Percentiles rank a stretch among this genome's conserved stretches.
These are phyloP conservation scores for Russula compacta DNA, from an alignment of 768 basidiomycete species.

Conservation along the genomic window DNA sequence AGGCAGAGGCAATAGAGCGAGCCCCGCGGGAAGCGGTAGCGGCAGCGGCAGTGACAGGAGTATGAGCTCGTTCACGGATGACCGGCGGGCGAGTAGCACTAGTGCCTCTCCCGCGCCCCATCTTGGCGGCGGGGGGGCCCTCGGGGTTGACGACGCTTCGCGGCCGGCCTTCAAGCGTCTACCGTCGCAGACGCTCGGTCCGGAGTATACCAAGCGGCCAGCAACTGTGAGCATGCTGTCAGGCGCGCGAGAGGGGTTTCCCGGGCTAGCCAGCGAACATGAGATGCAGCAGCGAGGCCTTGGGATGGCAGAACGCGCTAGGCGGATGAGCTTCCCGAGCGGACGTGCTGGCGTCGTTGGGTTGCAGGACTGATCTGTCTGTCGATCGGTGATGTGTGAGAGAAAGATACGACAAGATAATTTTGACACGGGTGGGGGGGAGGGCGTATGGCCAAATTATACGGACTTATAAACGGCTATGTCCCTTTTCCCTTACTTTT, in stretches of 20 bases:
- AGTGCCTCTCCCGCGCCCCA: conserved; percentile 17
- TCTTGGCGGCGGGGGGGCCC: conserved; percentile 24
- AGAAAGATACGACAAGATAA: neutral
- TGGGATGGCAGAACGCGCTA: conserved; percentile 11
- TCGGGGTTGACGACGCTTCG: conserved; percentile 23
- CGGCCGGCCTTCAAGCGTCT: conserved; percentile 67
- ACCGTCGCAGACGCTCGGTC: conserved; percentile 65
- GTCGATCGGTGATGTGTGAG: neutral
- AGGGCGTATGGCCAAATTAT: neutral
- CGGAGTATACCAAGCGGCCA: conserved; percentile 42
- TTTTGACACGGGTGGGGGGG: neutral
- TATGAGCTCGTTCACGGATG: conserved; percentile 5
- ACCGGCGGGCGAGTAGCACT: conserved; percentile 4
- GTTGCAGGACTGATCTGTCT: neutral
- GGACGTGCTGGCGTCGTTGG: conserved; percentile 3
- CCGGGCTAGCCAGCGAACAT: neutral
- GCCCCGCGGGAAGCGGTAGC: conserved; percentile 20
- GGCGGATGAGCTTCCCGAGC: conserved; percentile 19
- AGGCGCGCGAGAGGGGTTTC: conserved; percentile 3
- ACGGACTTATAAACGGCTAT: neutral
- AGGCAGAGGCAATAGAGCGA: conserved; percentile 15
- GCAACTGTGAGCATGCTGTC: conserved; percentile 2
- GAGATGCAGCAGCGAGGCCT: neutral
- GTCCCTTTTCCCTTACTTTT: neutral
- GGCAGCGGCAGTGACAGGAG: conserved; percentile 2